Percentiles rank a stretch among this genome's conserved stretches.
These are phyloP conservation scores for Rhizophagus clarus DNA, from an alignment of 192 early-diverging fungal genomes.

Conservation along the genomic window DNA sequence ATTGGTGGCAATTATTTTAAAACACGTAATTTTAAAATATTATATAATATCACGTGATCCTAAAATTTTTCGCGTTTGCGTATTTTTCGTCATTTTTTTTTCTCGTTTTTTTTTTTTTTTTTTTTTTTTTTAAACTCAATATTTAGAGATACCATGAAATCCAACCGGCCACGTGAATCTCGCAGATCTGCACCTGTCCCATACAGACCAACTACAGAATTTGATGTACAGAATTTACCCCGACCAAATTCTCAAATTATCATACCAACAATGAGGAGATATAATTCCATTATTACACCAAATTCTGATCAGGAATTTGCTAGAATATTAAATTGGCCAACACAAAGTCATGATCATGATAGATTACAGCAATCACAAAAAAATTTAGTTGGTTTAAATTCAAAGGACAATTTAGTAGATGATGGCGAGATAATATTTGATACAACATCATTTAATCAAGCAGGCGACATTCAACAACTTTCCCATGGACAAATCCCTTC, in stretches of 20 bases:
- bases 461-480: background rate
- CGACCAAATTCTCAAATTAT: conserved; percentile 3
- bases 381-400: background rate
- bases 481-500: background rate
- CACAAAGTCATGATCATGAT: background rate
- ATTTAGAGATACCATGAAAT: background rate
- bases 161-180: background rate
- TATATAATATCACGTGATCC: background rate
- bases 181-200: background rate
- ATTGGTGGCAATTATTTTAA: background rate
- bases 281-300: background rate
- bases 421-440: conserved; percentile 22
- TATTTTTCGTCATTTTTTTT: background rate
- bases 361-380: background rate
- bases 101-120: too few relatives aligned
- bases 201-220: background rate
- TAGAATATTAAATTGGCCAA: conserved; percentile 9
- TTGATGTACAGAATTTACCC: background rate
- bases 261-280: background rate
- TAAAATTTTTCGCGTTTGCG: background rate
- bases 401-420: conserved; percentile 11
- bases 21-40: background rate
- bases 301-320: conserved; percentile 3
- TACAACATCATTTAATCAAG: background rate
- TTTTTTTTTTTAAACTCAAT: too few relatives aligned